phyloP scores from a whole-genome alignment of 805 yeast genomes.

The Ogataea ramenticola region DNA sequence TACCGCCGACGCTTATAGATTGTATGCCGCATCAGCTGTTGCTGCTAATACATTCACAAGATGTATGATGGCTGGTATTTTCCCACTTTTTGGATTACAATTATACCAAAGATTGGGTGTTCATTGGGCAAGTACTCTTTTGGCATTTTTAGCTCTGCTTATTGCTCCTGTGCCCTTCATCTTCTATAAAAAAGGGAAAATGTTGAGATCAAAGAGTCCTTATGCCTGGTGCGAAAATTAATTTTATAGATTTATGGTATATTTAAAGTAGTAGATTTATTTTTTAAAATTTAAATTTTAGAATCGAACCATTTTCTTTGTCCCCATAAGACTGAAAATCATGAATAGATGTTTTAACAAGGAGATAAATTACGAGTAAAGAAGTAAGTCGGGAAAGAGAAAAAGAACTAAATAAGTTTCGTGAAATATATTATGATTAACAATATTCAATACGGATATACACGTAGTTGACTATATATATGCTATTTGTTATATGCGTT shows the following conservation, averaged over 20 bases:
- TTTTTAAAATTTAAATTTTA: neutral
- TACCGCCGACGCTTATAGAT: constrained; percentile 37
- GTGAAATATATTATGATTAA: neutral
- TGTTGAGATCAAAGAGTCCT: constrained; percentile 36
- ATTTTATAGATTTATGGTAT: no score
- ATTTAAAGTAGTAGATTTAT: no score
- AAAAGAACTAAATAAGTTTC: no score
- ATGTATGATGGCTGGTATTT: constrained; percentile 46
- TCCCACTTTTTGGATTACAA: constrained; percentile 51
- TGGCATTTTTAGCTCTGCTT: constrained; percentile 42
- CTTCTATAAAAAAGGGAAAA: constrained; percentile 42
- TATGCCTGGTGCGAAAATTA: constrained; percentile 31
- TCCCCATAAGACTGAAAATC: no score
- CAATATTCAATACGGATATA: no score
- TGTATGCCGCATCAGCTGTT: constrained; percentile 44
- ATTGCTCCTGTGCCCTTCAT: constrained; percentile 51
- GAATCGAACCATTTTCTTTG: no score
- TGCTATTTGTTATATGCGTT: no score
- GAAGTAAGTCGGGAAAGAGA: no score
- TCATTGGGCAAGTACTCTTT: constrained; percentile 49
- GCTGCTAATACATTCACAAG: constrained; percentile 47
- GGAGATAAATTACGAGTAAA: no score
- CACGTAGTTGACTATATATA: no score
- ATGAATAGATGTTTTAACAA: no score
- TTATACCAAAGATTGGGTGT: constrained; percentile 49